Evolutionary conservation across 1,139 yeast genomes (phyloP), one percentile per base, ranked within the genome.

Genomic region (Saccharomyces hybrid): DNA sequence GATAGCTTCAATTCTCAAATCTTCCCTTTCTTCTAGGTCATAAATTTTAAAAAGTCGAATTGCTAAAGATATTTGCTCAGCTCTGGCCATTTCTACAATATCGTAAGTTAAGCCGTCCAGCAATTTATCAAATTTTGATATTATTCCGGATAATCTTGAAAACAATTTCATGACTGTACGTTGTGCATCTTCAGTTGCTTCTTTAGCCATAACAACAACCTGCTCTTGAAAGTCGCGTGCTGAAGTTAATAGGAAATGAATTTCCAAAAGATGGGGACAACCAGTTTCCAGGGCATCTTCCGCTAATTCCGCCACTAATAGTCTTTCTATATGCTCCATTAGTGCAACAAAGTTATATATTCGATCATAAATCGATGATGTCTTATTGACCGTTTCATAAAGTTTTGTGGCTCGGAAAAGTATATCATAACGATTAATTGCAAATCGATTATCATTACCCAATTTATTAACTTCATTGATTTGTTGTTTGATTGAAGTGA

Each of bases 191-290:
- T 82, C 85, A 1, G 86, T 79, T 2, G 88, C 77, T 14, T 70
- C 70, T 23, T 68, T 66, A 2, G 85, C 78, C 62, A 84, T 78
- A 50, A 74, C 73, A 55, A 76, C 74, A 52, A 93, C 78, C 64
- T 84, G 88, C 60, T 93, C 98, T 58, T 79, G 82, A 60, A 91
- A 83, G 67, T 90, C 93, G 51, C 96, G 76, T 13, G 88, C 80
- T 64, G 79, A 81, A 47, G 84, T 84, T 57, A 91, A 74, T 56
- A 79, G 75, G 66, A 77, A 86, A 69, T 93, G 98, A 20, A 88
- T 81, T 34, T 76, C 69, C 52, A 89, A 73, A 42, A 93, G 69
- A 59, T 81, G 78, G 7, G 83, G 80, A 65, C 88, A 76, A 0
- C 83, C 79, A 49, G 82, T 78, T 27, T 78, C 78, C 50, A 85